Conservation (phyloP, 1,284 basidiomycete genomes). For the Flammula alnicola region DNA sequence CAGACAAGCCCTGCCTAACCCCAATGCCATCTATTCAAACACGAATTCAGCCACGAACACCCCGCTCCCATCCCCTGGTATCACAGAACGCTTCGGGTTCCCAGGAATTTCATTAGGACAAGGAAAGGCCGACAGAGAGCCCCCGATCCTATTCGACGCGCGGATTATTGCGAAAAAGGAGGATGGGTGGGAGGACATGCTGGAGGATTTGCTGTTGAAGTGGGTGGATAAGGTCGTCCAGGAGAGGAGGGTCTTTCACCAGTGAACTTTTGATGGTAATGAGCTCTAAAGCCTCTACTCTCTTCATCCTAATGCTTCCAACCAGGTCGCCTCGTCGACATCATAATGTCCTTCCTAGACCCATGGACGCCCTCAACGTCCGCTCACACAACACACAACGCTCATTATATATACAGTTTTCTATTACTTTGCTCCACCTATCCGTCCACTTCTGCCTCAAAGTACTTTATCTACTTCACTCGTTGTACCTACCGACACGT, state of each 20-base stretch:
- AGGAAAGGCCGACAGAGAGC: constrained; percentile 19
- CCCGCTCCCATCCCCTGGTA: constrained; percentile 31
- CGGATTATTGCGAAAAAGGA: constrained; percentile 73
- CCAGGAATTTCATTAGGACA: not conserved
- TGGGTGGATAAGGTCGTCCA: constrained; percentile 76
- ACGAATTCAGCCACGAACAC: constrained; percentile 18
- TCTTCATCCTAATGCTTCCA: too few species aligned
- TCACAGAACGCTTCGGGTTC: constrained; percentile 15
- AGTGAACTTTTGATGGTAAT: too few species aligned
- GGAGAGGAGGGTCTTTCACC: constrained; percentile 48
- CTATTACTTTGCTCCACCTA: too few species aligned
- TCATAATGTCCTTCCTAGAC: too few species aligned
- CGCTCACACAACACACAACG: too few species aligned
- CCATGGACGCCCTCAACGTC: too few species aligned
- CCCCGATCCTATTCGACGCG: constrained; percentile 67
- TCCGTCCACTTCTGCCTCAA: too few species aligned
- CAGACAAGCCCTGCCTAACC: constrained; percentile 11
- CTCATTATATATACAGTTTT: too few species aligned
- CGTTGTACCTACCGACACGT: too few species aligned
- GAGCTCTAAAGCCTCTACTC: too few species aligned
- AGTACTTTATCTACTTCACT: too few species aligned
- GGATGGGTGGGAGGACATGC: constrained; percentile 81
- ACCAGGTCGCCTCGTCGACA: too few species aligned
- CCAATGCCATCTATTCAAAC: not conserved
- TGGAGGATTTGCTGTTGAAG: constrained; percentile 60